These are phyloP conservation scores for Trichoderma semiorbis DNA, from an alignment of 2,329 filamentous ascomycete genomes.

Conservation along the genomic window DNA sequence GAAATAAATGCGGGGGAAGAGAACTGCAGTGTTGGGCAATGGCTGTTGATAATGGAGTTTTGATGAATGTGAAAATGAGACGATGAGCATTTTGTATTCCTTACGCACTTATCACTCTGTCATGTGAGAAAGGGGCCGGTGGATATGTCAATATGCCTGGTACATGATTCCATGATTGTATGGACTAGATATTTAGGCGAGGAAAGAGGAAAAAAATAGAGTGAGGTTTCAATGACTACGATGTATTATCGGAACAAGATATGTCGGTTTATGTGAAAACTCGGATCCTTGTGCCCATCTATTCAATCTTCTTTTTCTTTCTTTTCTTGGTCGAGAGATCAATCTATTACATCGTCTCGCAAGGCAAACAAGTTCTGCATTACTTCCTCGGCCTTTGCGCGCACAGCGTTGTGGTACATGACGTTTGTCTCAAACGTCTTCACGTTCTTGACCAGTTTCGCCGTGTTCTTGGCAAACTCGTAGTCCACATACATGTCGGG, in stretches of 20 bases:
- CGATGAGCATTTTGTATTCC: background rate
- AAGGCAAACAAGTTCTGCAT: conserved; percentile 72
- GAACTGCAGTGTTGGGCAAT: background rate
- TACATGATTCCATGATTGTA: background rate
- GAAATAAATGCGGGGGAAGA: background rate
- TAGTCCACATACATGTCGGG: conserved; percentile 94
- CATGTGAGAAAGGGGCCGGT: background rate
- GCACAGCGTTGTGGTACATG: conserved; percentile 82
- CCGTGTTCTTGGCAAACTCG: conserved; percentile 69
- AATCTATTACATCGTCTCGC: conserved; percentile 65
- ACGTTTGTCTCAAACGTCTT: conserved; percentile 83
- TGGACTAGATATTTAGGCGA: background rate
- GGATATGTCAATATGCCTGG: background rate
- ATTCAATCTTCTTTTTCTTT: background rate
- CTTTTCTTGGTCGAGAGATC: conserved; percentile 10
- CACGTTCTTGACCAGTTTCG: conserved; percentile 67
- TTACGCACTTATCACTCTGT: background rate
- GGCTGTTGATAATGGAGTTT: background rate
- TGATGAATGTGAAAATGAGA: background rate
- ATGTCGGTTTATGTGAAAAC: background rate
- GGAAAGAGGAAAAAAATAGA: background rate
- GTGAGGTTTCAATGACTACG: background rate
- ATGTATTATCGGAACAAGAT: background rate
- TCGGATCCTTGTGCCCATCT: background rate
- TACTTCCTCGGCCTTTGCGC: conserved; percentile 70